phyloP scores from a whole-genome alignment of 106 monocot genomes.

The Platanthera guangdongensis region DNA sequence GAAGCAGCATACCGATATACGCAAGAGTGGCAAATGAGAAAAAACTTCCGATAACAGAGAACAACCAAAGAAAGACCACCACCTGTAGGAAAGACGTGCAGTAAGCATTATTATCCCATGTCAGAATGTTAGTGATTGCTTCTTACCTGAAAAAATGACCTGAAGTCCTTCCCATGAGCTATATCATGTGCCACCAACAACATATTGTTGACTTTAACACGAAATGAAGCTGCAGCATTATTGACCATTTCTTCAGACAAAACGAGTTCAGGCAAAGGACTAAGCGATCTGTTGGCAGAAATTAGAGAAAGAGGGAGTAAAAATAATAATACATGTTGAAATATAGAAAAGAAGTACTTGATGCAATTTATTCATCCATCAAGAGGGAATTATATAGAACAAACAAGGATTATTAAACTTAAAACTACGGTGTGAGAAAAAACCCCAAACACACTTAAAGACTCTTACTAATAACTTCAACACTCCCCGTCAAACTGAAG shows the following conservation, averaged over 20 bases:
- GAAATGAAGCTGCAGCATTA: conserved; percentile 83
- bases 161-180: conserved; percentile 85
- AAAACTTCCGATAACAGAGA: conserved; percentile 78
- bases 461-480: too few species aligned
- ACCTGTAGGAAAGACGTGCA: conserved; percentile 27
- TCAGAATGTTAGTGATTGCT: conserved; percentile 3
- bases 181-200: conserved; percentile 95
- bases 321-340: neutral
- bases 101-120: neutral
- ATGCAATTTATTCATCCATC: too few species aligned
- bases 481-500: too few species aligned
- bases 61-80: conserved; percentile 73
- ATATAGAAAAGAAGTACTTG: too few species aligned
- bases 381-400: too few species aligned
- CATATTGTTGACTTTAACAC: conserved; percentile 81
- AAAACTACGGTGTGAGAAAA: too few species aligned
- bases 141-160: conserved; percentile 73
- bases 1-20: conserved; percentile 57
- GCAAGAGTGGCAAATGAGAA: conserved; percentile 78
- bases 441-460: too few species aligned
- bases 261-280: conserved; percentile 84
- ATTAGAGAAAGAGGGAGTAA: neutral
- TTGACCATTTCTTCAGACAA: conserved; percentile 98
- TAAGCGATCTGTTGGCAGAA: conserved; percentile 42
- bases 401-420: too few species aligned